Conservation (phyloP, 192 early-diverging fungal species). For the Coemansia sp. region DNA sequence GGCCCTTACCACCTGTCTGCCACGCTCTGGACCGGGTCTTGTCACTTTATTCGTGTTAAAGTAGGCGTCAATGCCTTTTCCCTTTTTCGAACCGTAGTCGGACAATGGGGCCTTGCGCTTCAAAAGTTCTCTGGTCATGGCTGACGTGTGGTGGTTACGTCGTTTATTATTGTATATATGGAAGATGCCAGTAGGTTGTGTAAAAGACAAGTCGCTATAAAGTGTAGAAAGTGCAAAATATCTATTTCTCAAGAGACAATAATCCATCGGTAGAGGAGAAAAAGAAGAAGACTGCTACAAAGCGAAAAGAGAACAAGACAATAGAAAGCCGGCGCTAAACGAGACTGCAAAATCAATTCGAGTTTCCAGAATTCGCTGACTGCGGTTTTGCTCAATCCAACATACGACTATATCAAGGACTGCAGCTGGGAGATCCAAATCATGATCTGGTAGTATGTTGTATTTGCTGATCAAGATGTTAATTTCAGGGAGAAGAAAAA, state of each 20-base stretch:
- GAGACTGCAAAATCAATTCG: neutral
- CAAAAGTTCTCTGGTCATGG: slow-evolving; percentile 1
- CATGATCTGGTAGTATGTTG: too few relatives aligned
- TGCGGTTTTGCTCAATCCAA: too few relatives aligned
- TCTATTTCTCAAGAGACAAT: neutral
- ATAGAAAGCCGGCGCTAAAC: neutral
- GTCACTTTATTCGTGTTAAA: slow-evolving; percentile 16
- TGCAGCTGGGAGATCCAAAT: too few relatives aligned
- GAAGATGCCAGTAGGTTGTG: neutral
- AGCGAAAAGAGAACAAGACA: too few relatives aligned
- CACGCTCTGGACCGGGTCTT: neutral
- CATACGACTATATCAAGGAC: too few relatives aligned
- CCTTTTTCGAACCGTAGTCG: neutral
- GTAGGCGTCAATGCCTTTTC: slow-evolving; percentile 15
- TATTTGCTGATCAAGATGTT: too few relatives aligned
- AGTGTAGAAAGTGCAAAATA: neutral
- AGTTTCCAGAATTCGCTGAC: too few relatives aligned
- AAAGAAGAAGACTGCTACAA: too few relatives aligned
- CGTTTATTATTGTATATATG: neutral
- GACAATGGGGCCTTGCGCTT: slow-evolving; percentile 1
- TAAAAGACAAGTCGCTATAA: neutral
- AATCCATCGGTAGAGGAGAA: neutral
- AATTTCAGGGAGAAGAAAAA: too few relatives aligned
- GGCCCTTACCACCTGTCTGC: neutral
- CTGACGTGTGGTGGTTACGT: neutral